Base-by-base conservation (phyloP, 1,139 yeast species). In the Debaryomyces sp. region DNA sequence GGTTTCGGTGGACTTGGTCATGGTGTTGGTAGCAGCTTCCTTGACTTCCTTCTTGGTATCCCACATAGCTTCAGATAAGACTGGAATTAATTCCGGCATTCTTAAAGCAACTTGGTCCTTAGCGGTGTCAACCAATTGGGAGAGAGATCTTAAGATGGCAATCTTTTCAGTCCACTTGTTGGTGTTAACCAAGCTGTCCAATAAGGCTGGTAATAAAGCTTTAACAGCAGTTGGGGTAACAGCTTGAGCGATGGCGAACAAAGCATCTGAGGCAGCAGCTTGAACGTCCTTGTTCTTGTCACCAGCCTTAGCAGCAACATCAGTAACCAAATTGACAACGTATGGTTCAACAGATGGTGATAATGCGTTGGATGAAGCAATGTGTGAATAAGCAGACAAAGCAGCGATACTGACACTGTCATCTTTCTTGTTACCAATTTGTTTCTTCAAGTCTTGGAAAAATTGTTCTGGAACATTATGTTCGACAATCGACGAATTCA, bases 81-180 rank as follows among this genome's bases (percentile, higher is more conserved):
- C 95, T 75, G 99, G 99, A 68, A 94, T 92, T 76, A 94, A 86
- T 82, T 94, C 98, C 68, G 98, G 97, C 98, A 94, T 92, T 84
- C 98, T 90, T 70, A 94, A 84, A 64, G 99, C 97, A 66, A 94
- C 81, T 82, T 92, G 99, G 65, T 79, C 90, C 77, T 92, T 94
- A 64, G 99, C 97, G 63, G 91, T 82, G 73, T 90, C 96, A 67
- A 94, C 99, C 68, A 94, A 82, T 64, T 85, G 84, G 60, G 96
- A 77, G 66, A 94, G 77, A 62, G 96, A 87, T 67, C 82, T 84
- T 73, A 94, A 82, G 65, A 94, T 80, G 61, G 96, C 90, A 69
- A 88, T 89, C 86, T 94, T 94, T 82, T 94, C 98, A 66, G 94
- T 92, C 99, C 99, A 94, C 81, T 94, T 94, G 84, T 82, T 86